Conservation (phyloP, 495 filamentous ascomycete species). For the Lepidopterella palustris region DNA sequence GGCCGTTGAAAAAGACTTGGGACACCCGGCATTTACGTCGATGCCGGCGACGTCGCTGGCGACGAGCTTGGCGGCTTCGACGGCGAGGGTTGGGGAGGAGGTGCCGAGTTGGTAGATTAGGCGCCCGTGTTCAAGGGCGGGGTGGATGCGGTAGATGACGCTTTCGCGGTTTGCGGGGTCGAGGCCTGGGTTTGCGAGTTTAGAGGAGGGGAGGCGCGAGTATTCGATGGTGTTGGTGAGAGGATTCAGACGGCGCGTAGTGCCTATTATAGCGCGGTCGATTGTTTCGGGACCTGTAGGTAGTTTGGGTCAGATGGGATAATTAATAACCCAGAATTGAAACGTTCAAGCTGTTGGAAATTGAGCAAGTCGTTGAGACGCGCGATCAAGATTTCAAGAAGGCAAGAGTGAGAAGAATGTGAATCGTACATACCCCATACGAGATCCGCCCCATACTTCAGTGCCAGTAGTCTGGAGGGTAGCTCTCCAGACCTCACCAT, state of each 20-base stretch:
- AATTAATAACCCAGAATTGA: too few relatives aligned
- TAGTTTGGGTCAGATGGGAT: too few relatives aligned
- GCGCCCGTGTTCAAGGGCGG: slow-evolving; percentile 58
- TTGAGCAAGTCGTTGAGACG: too few relatives aligned
- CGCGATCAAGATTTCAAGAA: too few relatives aligned
- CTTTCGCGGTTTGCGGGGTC: slow-evolving; percentile 50
- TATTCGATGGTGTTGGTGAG: slow-evolving; percentile 75
- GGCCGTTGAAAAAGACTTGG: slow-evolving; percentile 86
- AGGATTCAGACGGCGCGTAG: slow-evolving; percentile 65
- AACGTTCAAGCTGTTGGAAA: too few relatives aligned
- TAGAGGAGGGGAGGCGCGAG: slow-evolving; percentile 66
- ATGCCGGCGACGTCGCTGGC: slow-evolving; percentile 85
- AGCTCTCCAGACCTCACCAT: slow-evolving; percentile 97
- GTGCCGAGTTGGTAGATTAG: slow-evolving; percentile 92
- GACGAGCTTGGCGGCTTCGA: slow-evolving; percentile 74
- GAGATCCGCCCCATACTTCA: slow-evolving; percentile 92
- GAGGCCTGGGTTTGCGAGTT: slow-evolving; percentile 44
- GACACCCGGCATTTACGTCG: slow-evolving; percentile 94
- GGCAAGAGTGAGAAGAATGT: slow-evolving; percentile 4
- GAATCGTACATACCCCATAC: slow-evolving; percentile 65
- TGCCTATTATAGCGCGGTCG: slow-evolving; percentile 83
- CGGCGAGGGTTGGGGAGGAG: slow-evolving; percentile 68
- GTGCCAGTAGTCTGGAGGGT: slow-evolving; percentile 75
- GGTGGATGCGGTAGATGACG: slow-evolving; percentile 78
- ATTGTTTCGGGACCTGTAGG: slow-evolving; percentile 87